phyloP scores from a whole-genome alignment of 2,329 filamentous ascomycete genomes.

The Neopestalotiopsis sp. region DNA sequence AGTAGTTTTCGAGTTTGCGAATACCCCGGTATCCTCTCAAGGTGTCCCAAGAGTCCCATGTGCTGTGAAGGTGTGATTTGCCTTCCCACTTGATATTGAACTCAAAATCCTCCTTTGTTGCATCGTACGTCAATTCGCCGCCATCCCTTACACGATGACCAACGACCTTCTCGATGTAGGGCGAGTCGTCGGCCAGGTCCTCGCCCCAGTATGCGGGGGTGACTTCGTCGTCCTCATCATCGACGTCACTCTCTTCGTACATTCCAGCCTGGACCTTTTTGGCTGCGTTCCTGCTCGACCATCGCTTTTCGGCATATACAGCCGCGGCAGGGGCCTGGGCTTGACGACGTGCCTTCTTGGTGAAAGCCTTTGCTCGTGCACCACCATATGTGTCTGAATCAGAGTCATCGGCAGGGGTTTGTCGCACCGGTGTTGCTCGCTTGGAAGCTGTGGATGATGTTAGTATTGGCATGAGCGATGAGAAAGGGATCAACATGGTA shows the following conservation, averaged over 20 bases:
- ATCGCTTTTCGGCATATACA: slow-evolving; percentile 80
- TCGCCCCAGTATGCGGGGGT: slow-evolving; percentile 75
- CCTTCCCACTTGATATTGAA: slow-evolving; percentile 97
- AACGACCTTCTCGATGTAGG: slow-evolving; percentile 89
- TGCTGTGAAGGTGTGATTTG: slow-evolving; percentile 92
- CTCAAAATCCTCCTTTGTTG: slow-evolving; percentile 78
- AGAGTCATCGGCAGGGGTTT: slow-evolving; percentile 63
- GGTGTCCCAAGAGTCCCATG: slow-evolving; percentile 83
- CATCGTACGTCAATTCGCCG: slow-evolving; percentile 61
- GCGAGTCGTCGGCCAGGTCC: slow-evolving; percentile 75
- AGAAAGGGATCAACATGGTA: slow-evolving; percentile 13
- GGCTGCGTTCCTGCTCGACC: slow-evolving; percentile 85
- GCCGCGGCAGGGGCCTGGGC: slow-evolving; percentile 68
- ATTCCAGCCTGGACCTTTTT: slow-evolving; percentile 65
- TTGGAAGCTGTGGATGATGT: slow-evolving; percentile 57
- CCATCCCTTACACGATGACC: slow-evolving; percentile 82
- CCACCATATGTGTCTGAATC: slow-evolving; percentile 82
- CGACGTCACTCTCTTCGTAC: slow-evolving; percentile 71
- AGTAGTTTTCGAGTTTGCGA: slow-evolving; percentile 94
- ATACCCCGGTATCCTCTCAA: slow-evolving; percentile 81
- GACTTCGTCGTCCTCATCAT: slow-evolving; percentile 68
- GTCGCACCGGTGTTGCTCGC: slow-evolving; percentile 58
- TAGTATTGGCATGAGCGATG: slow-evolving; percentile 14
- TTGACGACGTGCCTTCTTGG: slow-evolving; percentile 79
- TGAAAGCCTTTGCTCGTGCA: slow-evolving; percentile 69